Evolutionary conservation across 306 rosid species (phyloP).

Genomic region (Pterocarpus macrocarpus): DNA sequence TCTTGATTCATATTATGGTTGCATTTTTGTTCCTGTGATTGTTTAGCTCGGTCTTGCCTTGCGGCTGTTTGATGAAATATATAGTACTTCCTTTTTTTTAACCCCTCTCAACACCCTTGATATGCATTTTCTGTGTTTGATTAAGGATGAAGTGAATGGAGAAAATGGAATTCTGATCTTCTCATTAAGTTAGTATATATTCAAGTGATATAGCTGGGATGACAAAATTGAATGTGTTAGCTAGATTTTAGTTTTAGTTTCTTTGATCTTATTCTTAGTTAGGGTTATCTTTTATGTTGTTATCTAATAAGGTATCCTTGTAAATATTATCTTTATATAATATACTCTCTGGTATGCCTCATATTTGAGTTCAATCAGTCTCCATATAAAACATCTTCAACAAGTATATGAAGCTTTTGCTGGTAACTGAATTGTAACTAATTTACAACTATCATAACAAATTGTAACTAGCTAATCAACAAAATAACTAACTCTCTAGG

Average conservation of each 20-base stretch:
- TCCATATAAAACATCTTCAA: too few species aligned
- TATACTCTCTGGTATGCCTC: too few species aligned
- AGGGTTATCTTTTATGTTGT: too few species aligned
- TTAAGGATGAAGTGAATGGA: neutral
- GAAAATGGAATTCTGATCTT: neutral
- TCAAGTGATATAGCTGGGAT: neutral
- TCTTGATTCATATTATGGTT: neutral
- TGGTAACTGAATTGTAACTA: too few species aligned
- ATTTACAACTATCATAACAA: too few species aligned
- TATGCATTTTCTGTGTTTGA: neutral
- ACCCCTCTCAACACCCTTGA: neutral
- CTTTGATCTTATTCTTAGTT: too few species aligned
- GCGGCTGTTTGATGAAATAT: conserved; percentile 62
- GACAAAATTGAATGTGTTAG: neutral
- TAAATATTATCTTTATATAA: neutral
- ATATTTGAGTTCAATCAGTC: too few species aligned
- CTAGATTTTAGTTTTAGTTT: neutral
- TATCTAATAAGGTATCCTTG: neutral
- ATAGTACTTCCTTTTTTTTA: neutral
- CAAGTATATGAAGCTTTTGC: too few species aligned
- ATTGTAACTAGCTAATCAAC: too few species aligned
- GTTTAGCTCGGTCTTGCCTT: conserved; percentile 17
- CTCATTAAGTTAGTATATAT: neutral
- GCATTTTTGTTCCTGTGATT: conserved; percentile 2
- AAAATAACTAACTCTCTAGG: too few species aligned